Percentiles rank a stretch among this genome's conserved stretches.
Evolutionary conservation across 306 rosid genomes (phyloP).

Genomic region (Dalbergia cochinchinensis): DNA sequence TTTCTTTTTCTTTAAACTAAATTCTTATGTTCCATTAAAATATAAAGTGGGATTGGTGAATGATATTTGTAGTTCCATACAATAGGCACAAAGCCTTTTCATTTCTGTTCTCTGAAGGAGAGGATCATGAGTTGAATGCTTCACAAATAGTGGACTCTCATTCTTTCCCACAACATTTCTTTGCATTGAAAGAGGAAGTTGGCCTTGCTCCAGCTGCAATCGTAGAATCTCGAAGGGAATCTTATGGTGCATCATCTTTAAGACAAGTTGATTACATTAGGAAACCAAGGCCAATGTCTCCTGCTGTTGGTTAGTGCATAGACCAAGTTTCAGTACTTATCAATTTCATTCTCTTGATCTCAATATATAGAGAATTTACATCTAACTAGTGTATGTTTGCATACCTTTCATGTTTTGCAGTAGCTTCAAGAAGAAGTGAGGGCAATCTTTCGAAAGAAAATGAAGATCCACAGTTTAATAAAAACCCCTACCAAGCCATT

Average conservation of each 20-base stretch:
- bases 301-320: conserved; percentile 70
- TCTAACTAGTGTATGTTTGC: conserved; percentile 24
- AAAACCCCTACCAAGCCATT: conserved; percentile 83
- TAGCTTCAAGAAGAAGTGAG: conserved; percentile 65
- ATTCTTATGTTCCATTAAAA: background rate
- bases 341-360: background rate
- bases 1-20: background rate
- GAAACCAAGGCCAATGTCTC: conserved; percentile 68
- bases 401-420: conserved; percentile 31
- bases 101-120: conserved; percentile 83
- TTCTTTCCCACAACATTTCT: conserved; percentile 88
- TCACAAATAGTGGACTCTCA: conserved; percentile 88
- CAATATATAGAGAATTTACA: conserved; percentile 2
- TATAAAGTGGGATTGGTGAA: conserved; percentile 7
- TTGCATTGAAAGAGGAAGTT: conserved; percentile 68
- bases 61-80: conserved; percentile 37
- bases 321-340: conserved; percentile 9
- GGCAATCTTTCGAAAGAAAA: conserved; percentile 70
- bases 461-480: conserved; percentile 66
- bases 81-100: conserved; percentile 92
- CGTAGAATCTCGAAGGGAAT: conserved; percentile 56
- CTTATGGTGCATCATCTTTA: conserved; percentile 63
- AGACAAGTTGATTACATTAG: conserved; percentile 75
- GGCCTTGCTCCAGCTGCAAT: conserved; percentile 98
- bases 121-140: conserved; percentile 85